phyloP scores from a whole-genome alignment of 1,284 basidiomycete genomes.

The Waitea zeae region DNA sequence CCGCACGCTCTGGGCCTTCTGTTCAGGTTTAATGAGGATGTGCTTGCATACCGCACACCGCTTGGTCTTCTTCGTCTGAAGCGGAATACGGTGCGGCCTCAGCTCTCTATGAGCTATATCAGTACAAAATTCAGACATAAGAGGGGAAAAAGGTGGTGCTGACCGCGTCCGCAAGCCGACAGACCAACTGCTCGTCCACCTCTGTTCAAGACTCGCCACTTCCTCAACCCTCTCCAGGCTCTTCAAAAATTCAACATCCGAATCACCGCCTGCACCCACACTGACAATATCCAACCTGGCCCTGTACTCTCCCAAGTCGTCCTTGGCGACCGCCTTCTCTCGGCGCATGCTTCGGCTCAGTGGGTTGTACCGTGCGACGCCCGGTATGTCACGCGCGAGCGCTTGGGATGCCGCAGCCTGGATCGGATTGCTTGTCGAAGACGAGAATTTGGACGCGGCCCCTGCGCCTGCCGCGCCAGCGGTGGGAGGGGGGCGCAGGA shows the following conservation, averaged over 20 bases:
- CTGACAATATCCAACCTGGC: slow-evolving; percentile 45
- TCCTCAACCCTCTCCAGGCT: slow-evolving; percentile 41
- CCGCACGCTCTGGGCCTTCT: slow-evolving; percentile 82
- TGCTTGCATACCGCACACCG: slow-evolving; percentile 89
- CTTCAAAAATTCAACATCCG: slow-evolving; percentile 52
- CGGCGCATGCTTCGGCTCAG: slow-evolving; percentile 33
- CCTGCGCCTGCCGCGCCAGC: slow-evolving; percentile 36
- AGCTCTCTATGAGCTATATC: slow-evolving; percentile 57
- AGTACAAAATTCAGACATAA: neutral
- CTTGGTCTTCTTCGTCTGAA: slow-evolving; percentile 88
- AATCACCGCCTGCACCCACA: slow-evolving; percentile 42
- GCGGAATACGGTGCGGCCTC: slow-evolving; percentile 74
- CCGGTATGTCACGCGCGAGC: slow-evolving; percentile 64
- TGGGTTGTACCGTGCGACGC: slow-evolving; percentile 57
- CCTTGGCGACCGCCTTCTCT: slow-evolving; percentile 45
- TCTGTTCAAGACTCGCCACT: slow-evolving; percentile 58
- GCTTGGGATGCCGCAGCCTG: slow-evolving; percentile 76
- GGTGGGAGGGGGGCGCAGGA: slow-evolving; percentile 34
- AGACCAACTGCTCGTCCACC: slow-evolving; percentile 74
- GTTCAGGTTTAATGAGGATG: slow-evolving; percentile 95
- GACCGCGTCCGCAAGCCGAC: slow-evolving; percentile 22
- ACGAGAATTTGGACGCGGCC: no score
- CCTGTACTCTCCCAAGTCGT: slow-evolving; percentile 60
- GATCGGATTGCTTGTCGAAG: slow-evolving; percentile 58
- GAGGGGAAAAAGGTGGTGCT: neutral